A percentile compares a stretch with the other conserved stretches of the same genome.
Conservation (phyloP, 2,329 filamentous ascomycete genomes). For the Sclerotinia nivalis region DNA sequence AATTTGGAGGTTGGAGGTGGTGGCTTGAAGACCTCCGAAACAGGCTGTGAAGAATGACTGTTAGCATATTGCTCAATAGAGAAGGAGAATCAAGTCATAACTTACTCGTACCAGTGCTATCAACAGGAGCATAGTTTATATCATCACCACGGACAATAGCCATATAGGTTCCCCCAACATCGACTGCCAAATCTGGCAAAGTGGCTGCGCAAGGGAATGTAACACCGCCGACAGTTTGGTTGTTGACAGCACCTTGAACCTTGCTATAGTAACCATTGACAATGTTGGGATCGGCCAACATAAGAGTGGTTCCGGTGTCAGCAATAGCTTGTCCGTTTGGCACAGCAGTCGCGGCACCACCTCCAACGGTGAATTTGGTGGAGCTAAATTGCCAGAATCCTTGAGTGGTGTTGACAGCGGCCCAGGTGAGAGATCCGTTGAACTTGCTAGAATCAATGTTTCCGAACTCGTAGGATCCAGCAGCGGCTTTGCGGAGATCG, state of each 20-base stretch:
- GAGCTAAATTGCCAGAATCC: slow-evolving; percentile 60
- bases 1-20: slow-evolving; percentile 58
- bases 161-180: slow-evolving; percentile 46
- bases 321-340: slow-evolving; percentile 53
- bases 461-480: slow-evolving; percentile 57
- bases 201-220: slow-evolving; percentile 43
- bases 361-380: slow-evolving; percentile 49
- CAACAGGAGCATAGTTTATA: slow-evolving; percentile 55
- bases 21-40: slow-evolving; percentile 68
- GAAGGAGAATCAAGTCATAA: background rate
- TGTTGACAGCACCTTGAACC: slow-evolving; percentile 44
- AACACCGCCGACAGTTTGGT: slow-evolving; percentile 42
- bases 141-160: slow-evolving; percentile 48
- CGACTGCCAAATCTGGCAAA: slow-evolving; percentile 44
- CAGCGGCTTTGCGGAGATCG: slow-evolving; percentile 49
- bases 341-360: slow-evolving; percentile 57
- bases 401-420: slow-evolving; percentile 49
- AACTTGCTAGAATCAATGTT: slow-evolving; percentile 55
- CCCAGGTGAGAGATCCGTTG: slow-evolving; percentile 55
- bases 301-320: slow-evolving; percentile 49
- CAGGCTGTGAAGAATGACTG: slow-evolving; percentile 48
- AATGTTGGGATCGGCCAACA: slow-evolving; percentile 43
- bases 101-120: slow-evolving; percentile 50
- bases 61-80: slow-evolving; percentile 5
- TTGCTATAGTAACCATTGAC: slow-evolving; percentile 46